Evolutionary conservation across 352 stramenopile genomes (phyloP).

Genomic region (Lagenidium giganteum): DNA sequence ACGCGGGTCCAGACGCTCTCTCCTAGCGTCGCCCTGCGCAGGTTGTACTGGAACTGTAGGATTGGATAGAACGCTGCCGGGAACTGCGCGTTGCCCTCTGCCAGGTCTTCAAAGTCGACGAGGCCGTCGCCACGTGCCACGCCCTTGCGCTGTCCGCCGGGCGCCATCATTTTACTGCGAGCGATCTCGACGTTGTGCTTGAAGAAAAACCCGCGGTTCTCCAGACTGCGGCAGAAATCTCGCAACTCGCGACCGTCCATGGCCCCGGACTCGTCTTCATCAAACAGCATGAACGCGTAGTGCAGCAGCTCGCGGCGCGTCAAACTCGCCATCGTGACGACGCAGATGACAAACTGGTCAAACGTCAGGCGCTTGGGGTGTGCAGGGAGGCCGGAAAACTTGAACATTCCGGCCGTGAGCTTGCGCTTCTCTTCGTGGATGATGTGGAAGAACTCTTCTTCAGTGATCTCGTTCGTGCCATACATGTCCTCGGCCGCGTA

Average conservation of each 20-base stretch:
- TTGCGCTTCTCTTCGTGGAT: slow-evolving; percentile 50
- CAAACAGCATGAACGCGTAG: slow-evolving; percentile 67
- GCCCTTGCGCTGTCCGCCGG: slow-evolving; percentile 8
- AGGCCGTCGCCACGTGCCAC: slow-evolving; percentile 19
- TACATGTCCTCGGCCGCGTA: slow-evolving; percentile 45
- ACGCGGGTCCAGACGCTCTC: slow-evolving; percentile 43
- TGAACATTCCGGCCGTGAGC: slow-evolving; percentile 51
- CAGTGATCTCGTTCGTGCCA: slow-evolving; percentile 43
- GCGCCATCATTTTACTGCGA: slow-evolving; percentile 38
- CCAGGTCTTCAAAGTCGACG: slow-evolving; percentile 50
- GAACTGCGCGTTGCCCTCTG: slow-evolving; percentile 47
- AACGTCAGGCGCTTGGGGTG: slow-evolving; percentile 34
- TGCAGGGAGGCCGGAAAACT: slow-evolving; percentile 25
- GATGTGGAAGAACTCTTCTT: slow-evolving; percentile 50
- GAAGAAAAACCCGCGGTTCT: slow-evolving; percentile 50
- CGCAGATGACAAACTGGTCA: slow-evolving; percentile 56
- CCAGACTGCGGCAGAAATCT: slow-evolving; percentile 49
- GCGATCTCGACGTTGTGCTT: slow-evolving; percentile 54
- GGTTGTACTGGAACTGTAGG: slow-evolving; percentile 57
- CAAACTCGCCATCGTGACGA: slow-evolving; percentile 41
- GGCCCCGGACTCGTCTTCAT: slow-evolving; percentile 53
- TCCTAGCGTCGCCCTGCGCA: slow-evolving; percentile 35
- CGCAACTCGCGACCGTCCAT: slow-evolving; percentile 53
- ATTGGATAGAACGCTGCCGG: slow-evolving; percentile 65
- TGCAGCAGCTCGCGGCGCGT: slow-evolving; percentile 47